Evolutionary conservation across 345 rosid species (phyloP), one percentile per base, ranked within the genome.

Genomic region (Citrus mangshanensis): DNA sequence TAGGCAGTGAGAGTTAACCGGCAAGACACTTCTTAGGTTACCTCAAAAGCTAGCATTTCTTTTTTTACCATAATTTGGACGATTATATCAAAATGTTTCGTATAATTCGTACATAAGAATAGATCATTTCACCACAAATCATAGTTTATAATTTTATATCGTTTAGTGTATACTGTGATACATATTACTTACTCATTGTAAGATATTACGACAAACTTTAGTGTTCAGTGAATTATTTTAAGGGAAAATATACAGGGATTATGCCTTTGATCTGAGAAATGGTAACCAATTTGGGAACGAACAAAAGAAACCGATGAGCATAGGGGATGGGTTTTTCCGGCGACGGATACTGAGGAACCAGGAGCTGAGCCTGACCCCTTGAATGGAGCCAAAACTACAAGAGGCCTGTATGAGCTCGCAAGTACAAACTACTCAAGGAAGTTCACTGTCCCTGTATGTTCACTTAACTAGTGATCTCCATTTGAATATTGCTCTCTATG

Each of bases 251-350:
- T 30, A 30, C 0, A 3, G 32, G 32, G 32, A 30, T 30, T 30
- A 30, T 30, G 32, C 32, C 32, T 30, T 30, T 30, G 4, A 30
- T 30, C 4, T 30, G 32, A 30, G 32, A 30, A 30, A 30, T 3
- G 4, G 32, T 30, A 92, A 68, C 95, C 98, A 34, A 88, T 85
- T 74, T 93, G 99, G 99, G 97, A 84, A 82, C 89, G 89, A 88
- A 95, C 98, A 14, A 93, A 91, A 76, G 95, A 91, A 40, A 85
- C 71, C 1, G 98, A 93, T 82, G 94, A 92, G 73, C 98, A 93
- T 81, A 91, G 88, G 90, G 96, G 99, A 77, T 95, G 99, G 98
- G 88, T 95, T 42, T 95, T 95, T 70, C 91, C 95, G 16, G 75
- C 84, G 51, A 84, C 92, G 14, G 81, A 82, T 25, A 77, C 88